Conservation (phyloP, 2,329 filamentous ascomycete species). For the Fusarium bulbicola region DNA sequence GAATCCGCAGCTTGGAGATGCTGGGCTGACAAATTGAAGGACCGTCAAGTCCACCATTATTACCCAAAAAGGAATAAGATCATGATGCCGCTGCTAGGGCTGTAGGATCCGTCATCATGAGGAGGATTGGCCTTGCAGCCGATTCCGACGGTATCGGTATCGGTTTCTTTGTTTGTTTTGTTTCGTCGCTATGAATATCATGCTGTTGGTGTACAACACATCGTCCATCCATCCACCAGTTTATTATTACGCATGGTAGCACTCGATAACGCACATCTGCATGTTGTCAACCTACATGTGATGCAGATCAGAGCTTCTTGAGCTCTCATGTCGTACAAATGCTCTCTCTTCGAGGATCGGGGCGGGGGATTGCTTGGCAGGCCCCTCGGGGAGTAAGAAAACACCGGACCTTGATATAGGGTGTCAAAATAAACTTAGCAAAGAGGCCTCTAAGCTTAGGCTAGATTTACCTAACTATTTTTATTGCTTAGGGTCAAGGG, state of each 20-base stretch:
- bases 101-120: slow-evolving; percentile 18
- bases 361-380: background rate
- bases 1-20: background rate
- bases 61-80: slow-evolving; percentile 17
- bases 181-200: background rate
- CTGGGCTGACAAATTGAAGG: slow-evolving; percentile 31
- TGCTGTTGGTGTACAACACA: background rate
- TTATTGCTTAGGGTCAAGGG: too few relatives aligned
- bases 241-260: background rate
- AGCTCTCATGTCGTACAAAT: slow-evolving; percentile 5
- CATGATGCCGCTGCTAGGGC: slow-evolving; percentile 19
- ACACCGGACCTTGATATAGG: too few relatives aligned
- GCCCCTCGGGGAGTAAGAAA: too few relatives aligned
- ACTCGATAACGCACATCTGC: background rate
- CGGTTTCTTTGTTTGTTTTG: background rate
- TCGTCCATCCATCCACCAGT: background rate
- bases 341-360: background rate
- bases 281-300: background rate
- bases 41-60: slow-evolving; percentile 11
- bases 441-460: too few relatives aligned
- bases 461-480: too few relatives aligned
- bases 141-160: background rate
- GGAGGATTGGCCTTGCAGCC: background rate
- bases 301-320: slow-evolving; percentile 14
- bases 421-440: too few relatives aligned